Evolutionary conservation across 2,329 filamentous ascomycete species (phyloP), one percentile per base, ranked within the genome.

Genomic region (Coniella vitis): DNA sequence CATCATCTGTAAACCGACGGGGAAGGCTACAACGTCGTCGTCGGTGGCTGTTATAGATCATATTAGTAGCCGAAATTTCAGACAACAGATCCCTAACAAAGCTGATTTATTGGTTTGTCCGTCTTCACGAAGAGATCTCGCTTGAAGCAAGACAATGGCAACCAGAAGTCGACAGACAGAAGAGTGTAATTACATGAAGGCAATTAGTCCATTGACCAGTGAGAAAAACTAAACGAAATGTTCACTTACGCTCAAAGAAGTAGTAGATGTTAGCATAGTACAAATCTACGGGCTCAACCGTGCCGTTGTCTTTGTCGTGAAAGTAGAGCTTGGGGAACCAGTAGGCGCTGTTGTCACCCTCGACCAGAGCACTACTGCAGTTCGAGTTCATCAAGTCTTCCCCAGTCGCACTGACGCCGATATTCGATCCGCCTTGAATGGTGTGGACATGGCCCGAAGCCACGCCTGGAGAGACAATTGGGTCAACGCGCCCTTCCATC

Each of bases 211-310:
- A n/a, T n/a, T n/a, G n/a, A n/a, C n/a, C n/a, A n/a, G n/a, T n/a
- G n/a, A n/a, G 19, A 4, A 20, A 13, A 29, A 40, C 20, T 39
- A 1, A n/a, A n/a, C n/a, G n/a, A n/a, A n/a, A n/a, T n/a, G n/a
- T n/a, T 17, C 8, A 41, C 38, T n/a, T 41, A 41, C 38, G 59
- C 56, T 84, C 79, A 63, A 84, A 83, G 66, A 85, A 83, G 69
- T 91, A 90, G 71, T 93, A 93, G 53, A 78, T 78, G 60, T 83
- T 83, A 77, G 84, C 82, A 62, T 87, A 87, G 59, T 84, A 82
- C 53, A 86, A 68, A 38, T 81, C 73, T 16, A 90, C 86, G 32
- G 75, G 73, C 63, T 83, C 78, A 56, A 87, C 79, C 45, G 73
- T 75, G 42, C 77, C 78, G 55, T 82, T 79, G 56, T 75, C 68